Conservation (phyloP, 495 filamentous ascomycete genomes). For the Aspergillus hancockii region DNA sequence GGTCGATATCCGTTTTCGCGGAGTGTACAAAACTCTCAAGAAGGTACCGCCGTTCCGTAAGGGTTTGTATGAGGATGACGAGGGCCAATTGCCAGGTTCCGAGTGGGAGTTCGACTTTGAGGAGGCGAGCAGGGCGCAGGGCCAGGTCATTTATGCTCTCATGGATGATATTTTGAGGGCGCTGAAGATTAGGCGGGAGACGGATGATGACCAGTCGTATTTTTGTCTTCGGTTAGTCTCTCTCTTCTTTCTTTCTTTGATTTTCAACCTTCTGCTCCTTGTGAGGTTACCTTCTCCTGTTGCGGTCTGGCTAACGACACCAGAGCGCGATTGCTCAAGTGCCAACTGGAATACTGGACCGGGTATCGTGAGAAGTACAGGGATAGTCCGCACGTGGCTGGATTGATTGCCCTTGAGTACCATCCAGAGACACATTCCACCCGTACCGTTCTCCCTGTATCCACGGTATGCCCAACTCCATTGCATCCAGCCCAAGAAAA, state of each 20-base stretch:
- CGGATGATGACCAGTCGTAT: conserved; percentile 8
- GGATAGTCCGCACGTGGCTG: conserved; percentile 25
- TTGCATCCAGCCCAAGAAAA: no score
- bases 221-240: conserved; percentile 24
- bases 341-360: conserved; percentile 33
- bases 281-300: no score
- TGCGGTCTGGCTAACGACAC: background rate
- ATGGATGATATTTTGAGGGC: conserved; percentile 28
- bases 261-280: no score
- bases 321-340: conserved; percentile 25
- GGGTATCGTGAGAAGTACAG: conserved; percentile 29
- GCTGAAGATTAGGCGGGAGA: conserved; percentile 21
- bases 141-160: conserved; percentile 31
- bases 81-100: background rate
- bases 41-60: conserved; percentile 27
- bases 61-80: conserved; percentile 25
- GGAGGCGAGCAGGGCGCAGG: conserved; percentile 19
- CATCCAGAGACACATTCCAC: conserved; percentile 6
- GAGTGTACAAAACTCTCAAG: conserved; percentile 29
- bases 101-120: conserved; percentile 7
- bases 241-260: background rate
- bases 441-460: conserved; percentile 21
- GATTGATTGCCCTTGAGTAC: conserved; percentile 25
- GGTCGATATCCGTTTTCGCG: conserved; percentile 31
- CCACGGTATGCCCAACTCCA: conserved; percentile 18